phyloP scores from a whole-genome alignment of 2,329 filamentous ascomycete genomes.

The Neofusicoccum sp. region DNA sequence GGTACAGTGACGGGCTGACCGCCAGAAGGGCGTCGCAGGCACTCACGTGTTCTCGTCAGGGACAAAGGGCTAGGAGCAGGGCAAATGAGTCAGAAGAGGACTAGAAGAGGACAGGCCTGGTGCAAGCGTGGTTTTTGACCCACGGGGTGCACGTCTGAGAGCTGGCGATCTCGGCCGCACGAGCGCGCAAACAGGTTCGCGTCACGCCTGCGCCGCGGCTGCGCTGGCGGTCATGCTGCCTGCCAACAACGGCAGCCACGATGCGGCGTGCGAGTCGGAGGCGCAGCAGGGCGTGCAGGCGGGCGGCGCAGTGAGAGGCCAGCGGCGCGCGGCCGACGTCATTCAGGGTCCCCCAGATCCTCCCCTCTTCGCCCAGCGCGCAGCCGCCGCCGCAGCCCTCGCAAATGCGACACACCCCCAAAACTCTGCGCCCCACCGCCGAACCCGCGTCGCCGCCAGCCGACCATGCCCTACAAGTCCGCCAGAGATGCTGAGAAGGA shows the following conservation, averaged over 20 bases:
- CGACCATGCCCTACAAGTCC: constrained; percentile 40
- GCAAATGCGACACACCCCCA: neutral
- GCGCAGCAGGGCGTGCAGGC: neutral
- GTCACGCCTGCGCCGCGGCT: neutral
- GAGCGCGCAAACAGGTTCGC: constrained; percentile 8
- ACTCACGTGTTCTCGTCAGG: constrained; percentile 7
- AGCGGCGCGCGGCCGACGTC: neutral
- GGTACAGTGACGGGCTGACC: constrained; percentile 1
- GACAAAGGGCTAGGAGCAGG: neutral
- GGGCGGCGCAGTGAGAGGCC: neutral
- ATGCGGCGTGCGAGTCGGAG: neutral
- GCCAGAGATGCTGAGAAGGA: constrained; percentile 58
- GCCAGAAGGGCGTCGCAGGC: constrained; percentile 3
- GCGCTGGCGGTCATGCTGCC: neutral
- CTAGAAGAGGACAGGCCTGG: constrained; percentile 10
- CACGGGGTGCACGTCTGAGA: constrained; percentile 16
- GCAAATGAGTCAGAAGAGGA: constrained; percentile 9
- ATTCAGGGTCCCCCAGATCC: constrained; percentile 1
- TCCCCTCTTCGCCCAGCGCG: neutral
- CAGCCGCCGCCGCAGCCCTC: neutral
- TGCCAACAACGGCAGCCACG: constrained; percentile 5
- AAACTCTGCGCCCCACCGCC: constrained; percentile 8
- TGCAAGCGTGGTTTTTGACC: constrained; percentile 11
- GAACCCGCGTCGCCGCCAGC: neutral
- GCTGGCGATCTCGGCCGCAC: constrained; percentile 15